A percentile compares a stretch with the other conserved stretches of the same genome.
These are phyloP conservation scores for Coniochaeta sp. DNA, from an alignment of 2,329 filamentous ascomycete genomes.

Conservation along the genomic window DNA sequence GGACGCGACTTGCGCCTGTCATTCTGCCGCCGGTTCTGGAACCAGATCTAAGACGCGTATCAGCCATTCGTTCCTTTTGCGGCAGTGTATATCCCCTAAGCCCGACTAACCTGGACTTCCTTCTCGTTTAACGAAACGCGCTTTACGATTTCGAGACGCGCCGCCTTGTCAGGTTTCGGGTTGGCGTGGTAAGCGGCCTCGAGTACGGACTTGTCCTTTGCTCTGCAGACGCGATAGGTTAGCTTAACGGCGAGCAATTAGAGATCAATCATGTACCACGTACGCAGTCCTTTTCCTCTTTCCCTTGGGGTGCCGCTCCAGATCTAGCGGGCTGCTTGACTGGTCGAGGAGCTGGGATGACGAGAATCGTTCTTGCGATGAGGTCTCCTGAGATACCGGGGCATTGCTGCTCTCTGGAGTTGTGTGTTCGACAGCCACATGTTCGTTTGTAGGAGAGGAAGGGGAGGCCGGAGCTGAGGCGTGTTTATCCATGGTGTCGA, in stretches of 20 bases:
- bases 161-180: constrained; percentile 84
- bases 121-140: constrained; percentile 88
- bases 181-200: constrained; percentile 81
- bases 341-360: not conserved
- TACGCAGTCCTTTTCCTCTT: constrained; percentile 60
- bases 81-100: not conserved
- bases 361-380: not conserved
- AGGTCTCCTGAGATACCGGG: not conserved
- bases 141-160: constrained; percentile 75
- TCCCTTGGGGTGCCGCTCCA: constrained; percentile 45
- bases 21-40: constrained; percentile 91
- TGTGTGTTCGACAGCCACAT: not conserved
- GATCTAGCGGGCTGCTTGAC: constrained; percentile 1
- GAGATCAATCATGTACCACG: constrained; percentile 19
- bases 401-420: not conserved
- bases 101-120: constrained; percentile 76
- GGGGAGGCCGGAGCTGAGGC: not conserved
- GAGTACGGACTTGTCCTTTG: constrained; percentile 81
- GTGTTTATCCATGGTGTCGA: not conserved
- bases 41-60: constrained; percentile 71
- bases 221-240: constrained; percentile 39
- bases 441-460: not conserved
- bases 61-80: constrained; percentile 14
- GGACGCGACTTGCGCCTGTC: constrained; percentile 84
- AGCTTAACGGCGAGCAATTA: constrained; percentile 8